Percentiles rank a stretch among this genome's conserved stretches.
phyloP scores from a whole-genome alignment of 345 rosid genomes.

The Kandelia obovata region DNA sequence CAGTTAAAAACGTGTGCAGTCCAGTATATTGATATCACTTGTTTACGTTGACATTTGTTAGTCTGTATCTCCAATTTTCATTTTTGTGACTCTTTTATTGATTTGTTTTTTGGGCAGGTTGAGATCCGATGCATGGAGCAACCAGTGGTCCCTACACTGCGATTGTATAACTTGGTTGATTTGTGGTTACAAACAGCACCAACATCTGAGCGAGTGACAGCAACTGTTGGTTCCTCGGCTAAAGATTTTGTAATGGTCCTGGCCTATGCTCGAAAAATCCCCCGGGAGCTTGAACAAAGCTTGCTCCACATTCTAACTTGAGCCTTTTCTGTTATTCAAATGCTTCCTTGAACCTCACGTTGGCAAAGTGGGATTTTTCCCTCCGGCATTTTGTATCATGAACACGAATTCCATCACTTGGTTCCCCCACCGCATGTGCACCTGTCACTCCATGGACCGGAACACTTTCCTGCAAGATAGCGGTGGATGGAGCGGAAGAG shows the following conservation, averaged over 20 bases:
- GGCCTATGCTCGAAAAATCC: conserved; percentile 27
- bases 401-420: neutral
- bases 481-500: neutral
- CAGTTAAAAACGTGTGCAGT: no score
- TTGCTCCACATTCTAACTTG: neutral
- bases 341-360: conserved; percentile 7
- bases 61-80: neutral
- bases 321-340: neutral
- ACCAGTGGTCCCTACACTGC: conserved; percentile 23
- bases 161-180: conserved; percentile 23
- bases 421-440: neutral
- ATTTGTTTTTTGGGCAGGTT: conserved; percentile 16
- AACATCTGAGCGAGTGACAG: conserved; percentile 14
- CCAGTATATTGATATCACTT: neutral
- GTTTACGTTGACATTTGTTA: neutral
- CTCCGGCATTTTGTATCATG: conserved; percentile 15
- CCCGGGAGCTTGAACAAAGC: conserved; percentile 13
- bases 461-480: neutral
- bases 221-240: conserved; percentile 26
- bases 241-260: conserved; percentile 33
- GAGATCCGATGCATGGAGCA: conserved; percentile 33
- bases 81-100: neutral
- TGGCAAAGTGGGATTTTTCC: neutral
- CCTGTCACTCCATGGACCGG: neutral
- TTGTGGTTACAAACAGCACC: conserved; percentile 21